Conservation (phyloP, 1,139 yeast species). For the Diutina pseudorugosa region DNA sequence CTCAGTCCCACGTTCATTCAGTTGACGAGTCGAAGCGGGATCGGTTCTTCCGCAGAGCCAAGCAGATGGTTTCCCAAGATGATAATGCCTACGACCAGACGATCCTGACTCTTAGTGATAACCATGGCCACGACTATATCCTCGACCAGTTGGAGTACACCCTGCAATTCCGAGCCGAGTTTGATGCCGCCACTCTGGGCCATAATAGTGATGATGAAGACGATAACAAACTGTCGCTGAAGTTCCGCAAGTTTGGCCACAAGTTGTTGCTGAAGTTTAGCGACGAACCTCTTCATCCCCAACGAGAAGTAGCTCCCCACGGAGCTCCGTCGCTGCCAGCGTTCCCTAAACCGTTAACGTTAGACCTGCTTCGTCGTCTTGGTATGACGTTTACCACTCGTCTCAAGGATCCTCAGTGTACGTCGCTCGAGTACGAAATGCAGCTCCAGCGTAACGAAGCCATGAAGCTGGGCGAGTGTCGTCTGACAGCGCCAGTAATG, state of each 20-base stretch:
- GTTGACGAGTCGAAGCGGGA: background rate
- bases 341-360: background rate
- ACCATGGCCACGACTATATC: background rate
- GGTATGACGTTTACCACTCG: background rate
- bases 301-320: background rate
- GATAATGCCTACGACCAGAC: background rate
- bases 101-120: background rate
- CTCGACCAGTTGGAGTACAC: background rate
- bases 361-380: background rate
- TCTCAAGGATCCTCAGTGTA: background rate
- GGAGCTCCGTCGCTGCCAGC: background rate
- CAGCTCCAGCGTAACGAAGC: background rate
- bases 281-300: background rate
- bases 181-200: background rate
- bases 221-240: background rate
- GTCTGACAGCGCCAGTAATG: background rate
- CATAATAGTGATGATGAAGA: background rate
- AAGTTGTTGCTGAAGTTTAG: background rate
- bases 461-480: background rate
- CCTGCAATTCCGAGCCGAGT: background rate
- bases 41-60: background rate
- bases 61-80: background rate
- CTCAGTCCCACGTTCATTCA: background rate
- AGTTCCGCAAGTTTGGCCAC: background rate
- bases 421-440: background rate